Evolutionary conservation across 805 yeast species (phyloP), one percentile per base, ranked within the genome.

Genomic region (Groenewaldozyma tartarivorans): DNA sequence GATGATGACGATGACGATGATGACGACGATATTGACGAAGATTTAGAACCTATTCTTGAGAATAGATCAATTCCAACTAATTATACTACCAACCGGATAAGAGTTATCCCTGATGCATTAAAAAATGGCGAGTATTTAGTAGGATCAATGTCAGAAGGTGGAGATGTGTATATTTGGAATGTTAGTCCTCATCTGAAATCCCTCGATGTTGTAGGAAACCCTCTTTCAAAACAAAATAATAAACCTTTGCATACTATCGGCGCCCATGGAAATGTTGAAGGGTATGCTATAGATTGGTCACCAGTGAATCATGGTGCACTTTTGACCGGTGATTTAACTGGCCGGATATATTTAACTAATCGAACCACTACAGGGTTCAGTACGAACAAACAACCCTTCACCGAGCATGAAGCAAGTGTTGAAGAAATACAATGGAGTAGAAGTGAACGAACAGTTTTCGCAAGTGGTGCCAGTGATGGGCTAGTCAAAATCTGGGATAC

Each of bases 351-450:
- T 61, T 66, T 80, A 41, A 87, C 97, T 5, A 70, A 75, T 40
- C 75, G 95, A 59, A 82, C 84, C 34, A 71, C 82, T 3, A 71
- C 81, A 24, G 36, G 36, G 17, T 92, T 96, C 96, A 67, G 69
- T 35, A 87, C 97, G 2, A 96, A 90, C 53, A 77, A 78, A 53
- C 75, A 79, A 7, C 84, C 96, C 24, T 92, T 77, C 62, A 54
- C 64, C 11, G 61, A 59, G 34, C 52, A 48, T 17, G 33, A 44
- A 16, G 47, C 48, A 13, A 82, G 92, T n/a, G 81, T 92, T 44
- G 98, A 92, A 64, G 98, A 92, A 58, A 75, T 92, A 44, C 97
- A 92, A 63, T 92, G 97, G 96, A 84, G 95, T 9, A 81, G 81
- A 40, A 75, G 88, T 3, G 97, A 92, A 60, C 74, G 73, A 48